phyloP scores from a whole-genome alignment of 495 filamentous ascomycete species.

The Chaetomium fimeti region DNA sequence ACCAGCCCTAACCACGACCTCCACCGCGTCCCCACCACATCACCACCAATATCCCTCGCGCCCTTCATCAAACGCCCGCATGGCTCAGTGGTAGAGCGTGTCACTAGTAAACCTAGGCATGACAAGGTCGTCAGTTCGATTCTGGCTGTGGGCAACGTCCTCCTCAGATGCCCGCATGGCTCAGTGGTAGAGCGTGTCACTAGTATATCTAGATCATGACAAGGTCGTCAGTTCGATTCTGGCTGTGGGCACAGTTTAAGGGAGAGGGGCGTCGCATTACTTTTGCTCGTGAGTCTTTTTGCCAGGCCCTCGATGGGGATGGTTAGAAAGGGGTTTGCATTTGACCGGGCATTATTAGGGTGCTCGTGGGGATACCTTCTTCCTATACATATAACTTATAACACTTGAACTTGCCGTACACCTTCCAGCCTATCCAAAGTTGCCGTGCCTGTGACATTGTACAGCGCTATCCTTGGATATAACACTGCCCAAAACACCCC shows the following conservation, averaged over 20 bases:
- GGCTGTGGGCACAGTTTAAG: conserved; percentile 17
- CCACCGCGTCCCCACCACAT: conserved; percentile 3
- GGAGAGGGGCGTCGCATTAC: background rate
- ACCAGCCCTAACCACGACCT: conserved; percentile 1
- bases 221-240: conserved; percentile 22
- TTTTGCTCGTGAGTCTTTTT: background rate
- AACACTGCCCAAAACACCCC: no score
- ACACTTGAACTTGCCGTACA: no score
- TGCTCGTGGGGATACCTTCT: no score
- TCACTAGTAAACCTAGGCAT: conserved; percentile 15
- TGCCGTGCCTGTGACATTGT: no score
- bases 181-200: conserved; percentile 25
- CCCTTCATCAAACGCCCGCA: conserved; percentile 19
- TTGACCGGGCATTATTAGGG: no score
- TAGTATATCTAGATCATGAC: conserved; percentile 13
- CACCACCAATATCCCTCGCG: conserved; percentile 8
- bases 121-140: conserved; percentile 20
- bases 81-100: conserved; percentile 26
- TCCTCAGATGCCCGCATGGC: conserved; percentile 23
- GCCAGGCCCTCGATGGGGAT: no score
- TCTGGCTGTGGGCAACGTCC: conserved; percentile 20
- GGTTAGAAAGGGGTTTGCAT: no score
- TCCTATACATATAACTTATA: no score
- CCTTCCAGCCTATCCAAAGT: no score
- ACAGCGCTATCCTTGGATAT: no score